Evolutionary conservation across 176 grass and related monocot genomes (phyloP), one percentile per base, ranked within the genome.

Genomic region (Triticum urartu): DNA sequence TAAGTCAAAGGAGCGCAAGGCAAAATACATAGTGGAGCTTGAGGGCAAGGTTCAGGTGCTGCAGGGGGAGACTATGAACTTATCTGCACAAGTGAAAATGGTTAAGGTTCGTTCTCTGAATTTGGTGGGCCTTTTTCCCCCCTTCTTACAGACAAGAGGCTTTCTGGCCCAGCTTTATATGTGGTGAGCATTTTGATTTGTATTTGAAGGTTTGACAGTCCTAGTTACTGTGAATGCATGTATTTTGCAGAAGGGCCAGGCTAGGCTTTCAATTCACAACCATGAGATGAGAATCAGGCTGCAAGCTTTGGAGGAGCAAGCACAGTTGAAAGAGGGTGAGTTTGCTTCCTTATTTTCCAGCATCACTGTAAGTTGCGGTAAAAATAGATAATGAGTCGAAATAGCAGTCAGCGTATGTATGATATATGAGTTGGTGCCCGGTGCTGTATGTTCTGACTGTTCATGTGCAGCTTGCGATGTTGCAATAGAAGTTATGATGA

Each of bases 1-100:
- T 2, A 89, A 86, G 48, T 98, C 96, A 5, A 98, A 98, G 93
- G 96, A 98, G 89, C 84, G 96, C 72, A 98, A 94, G 88, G 47
- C 80, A 80, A 92, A 68, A 7, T 92, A 98, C 81, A 95, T 89
- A 67, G 35, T 75, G 11, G 96, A 88, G 82, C 89, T 98, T n/a
- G 90, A 98, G 67, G 86, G 84, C 65, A 98, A 91, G 68, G 86
- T 95, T 78, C 90, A 87, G 77, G 89, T 90, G 30, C 84, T 98
- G 88, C 86, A 95, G 86, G 91, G 83, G 18, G 91, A 95, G 82
- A 72, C 86, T 47, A 82, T 64, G 26, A 95, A 84, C 11, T 91
- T 98, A n/a, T 84, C 86, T 36, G 87, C 88, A 56, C 83, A 92
- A 85, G 36, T 92, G 63, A 72, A 77, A 9, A 72, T 84, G 64